Conservation (phyloP, 352 stramenopile genomes). For the Lagenidium giganteum region DNA sequence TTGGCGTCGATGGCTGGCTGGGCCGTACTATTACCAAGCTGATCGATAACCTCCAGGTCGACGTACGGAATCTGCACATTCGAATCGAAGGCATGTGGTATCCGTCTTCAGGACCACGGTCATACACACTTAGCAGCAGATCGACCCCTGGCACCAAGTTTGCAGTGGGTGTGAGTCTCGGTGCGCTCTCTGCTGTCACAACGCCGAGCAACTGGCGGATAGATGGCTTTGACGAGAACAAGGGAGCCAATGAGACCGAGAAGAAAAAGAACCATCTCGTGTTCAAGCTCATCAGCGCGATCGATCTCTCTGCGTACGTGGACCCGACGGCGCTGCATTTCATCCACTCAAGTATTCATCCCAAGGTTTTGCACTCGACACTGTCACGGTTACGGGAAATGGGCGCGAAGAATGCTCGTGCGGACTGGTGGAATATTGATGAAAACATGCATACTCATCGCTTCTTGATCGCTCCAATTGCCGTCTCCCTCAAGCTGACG, state of each 20-base stretch:
- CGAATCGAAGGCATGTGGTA: constrained; percentile 78
- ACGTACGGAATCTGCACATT: constrained; percentile 85
- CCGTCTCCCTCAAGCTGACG: constrained; percentile 79
- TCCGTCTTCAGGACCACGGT: no score
- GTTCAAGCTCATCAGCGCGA: constrained; percentile 84
- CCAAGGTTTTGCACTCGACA: constrained; percentile 70
- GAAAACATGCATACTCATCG: constrained; percentile 67
- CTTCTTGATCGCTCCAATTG: constrained; percentile 81
- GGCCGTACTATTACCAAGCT: constrained; percentile 86
- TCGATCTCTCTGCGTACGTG: constrained; percentile 85
- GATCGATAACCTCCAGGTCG: constrained; percentile 88
- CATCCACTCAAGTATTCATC: constrained; percentile 80
- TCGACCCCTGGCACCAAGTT: constrained; percentile 34
- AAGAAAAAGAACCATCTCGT: constrained; percentile 57
- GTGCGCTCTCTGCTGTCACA: constrained; percentile 79
- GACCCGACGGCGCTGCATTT: constrained; percentile 82
- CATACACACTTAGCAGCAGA: no score
- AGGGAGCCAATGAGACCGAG: no score
- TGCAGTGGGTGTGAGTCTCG: constrained; percentile 70
- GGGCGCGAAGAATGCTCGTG: constrained; percentile 45
- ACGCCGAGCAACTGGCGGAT: constrained; percentile 83
- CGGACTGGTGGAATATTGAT: constrained; percentile 76
- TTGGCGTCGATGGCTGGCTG: constrained; percentile 85
- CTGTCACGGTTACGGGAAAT: constrained; percentile 79
- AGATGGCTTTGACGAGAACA: constrained; percentile 55